These are phyloP conservation scores for Claviceps sorghi DNA, from an alignment of 2,329 filamentous ascomycete genomes.

Conservation along the genomic window DNA sequence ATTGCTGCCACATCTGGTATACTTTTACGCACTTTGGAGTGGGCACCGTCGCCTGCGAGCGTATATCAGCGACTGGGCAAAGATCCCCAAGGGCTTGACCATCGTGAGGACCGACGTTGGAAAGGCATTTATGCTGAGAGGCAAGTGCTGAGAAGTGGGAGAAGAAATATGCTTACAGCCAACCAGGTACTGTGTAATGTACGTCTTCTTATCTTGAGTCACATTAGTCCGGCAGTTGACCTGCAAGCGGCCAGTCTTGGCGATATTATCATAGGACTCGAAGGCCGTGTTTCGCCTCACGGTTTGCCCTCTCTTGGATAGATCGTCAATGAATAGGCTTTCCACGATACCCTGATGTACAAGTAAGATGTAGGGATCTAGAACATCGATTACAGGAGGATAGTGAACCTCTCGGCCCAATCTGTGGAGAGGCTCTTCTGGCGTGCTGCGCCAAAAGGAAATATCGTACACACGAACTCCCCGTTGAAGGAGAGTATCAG, in stretches of 20 bases:
- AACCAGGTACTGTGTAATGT: slow-evolving; percentile 49
- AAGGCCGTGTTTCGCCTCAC: slow-evolving; percentile 53
- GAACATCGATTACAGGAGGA: slow-evolving; percentile 42
- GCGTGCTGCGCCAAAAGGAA: slow-evolving; percentile 50
- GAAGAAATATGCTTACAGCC: slow-evolving; percentile 37
- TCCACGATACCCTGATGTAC: slow-evolving; percentile 67
- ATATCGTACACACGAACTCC: slow-evolving; percentile 62
- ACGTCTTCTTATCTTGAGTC: slow-evolving; percentile 32
- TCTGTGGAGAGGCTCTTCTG: slow-evolving; percentile 38
- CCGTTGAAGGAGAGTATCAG: slow-evolving; percentile 50
- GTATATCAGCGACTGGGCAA: background rate
- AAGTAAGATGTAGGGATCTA: slow-evolving; percentile 42
- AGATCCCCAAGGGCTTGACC: background rate
- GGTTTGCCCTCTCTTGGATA: slow-evolving; percentile 46
- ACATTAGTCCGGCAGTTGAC: slow-evolving; percentile 38
- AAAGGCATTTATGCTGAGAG: background rate
- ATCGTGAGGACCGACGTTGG: background rate
- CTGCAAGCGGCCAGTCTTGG: slow-evolving; percentile 29
- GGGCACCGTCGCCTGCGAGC: slow-evolving; percentile 47
- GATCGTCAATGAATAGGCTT: slow-evolving; percentile 53
- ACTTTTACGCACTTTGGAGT: slow-evolving; percentile 52
- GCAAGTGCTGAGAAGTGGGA: background rate
- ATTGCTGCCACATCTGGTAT: slow-evolving; percentile 44
- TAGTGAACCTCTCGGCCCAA: slow-evolving; percentile 56
- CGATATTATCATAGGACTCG: slow-evolving; percentile 35